These are phyloP conservation scores for rapeseed (Brassica napus) DNA, from an alignment of 345 rosid species.

Conservation along the genomic window DNA sequence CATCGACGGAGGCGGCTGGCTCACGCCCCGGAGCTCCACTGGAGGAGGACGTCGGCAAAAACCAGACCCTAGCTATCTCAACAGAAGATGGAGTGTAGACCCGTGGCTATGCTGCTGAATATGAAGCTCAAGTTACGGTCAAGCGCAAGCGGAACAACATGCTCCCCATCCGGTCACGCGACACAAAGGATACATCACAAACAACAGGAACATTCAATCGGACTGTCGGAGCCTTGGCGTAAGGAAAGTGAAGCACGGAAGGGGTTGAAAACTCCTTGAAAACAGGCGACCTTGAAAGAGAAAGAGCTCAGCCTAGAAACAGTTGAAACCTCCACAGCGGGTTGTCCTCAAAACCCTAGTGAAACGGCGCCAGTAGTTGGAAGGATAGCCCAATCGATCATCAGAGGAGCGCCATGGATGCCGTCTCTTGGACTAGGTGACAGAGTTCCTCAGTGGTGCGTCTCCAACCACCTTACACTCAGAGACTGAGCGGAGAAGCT, in stretches of 20 bases:
- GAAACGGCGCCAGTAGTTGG: background rate
- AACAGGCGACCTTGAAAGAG: background rate
- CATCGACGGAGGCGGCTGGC: too few species aligned
- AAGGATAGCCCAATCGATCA: background rate
- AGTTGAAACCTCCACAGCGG: background rate
- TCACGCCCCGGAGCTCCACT: too few species aligned
- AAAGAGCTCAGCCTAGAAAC: background rate
- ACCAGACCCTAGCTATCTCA: too few species aligned
- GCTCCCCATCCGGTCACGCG: too few species aligned
- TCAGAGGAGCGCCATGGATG: background rate
- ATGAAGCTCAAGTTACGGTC: too few species aligned
- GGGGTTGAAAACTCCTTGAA: background rate
- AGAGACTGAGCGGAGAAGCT: background rate
- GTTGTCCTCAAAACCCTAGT: background rate
- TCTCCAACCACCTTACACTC: background rate
- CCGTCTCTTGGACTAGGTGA: background rate
- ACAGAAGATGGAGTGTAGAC: too few species aligned
- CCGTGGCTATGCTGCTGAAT: too few species aligned
- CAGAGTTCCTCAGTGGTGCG: background rate
- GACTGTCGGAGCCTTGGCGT: background rate
- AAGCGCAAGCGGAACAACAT: too few species aligned
- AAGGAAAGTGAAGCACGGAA: background rate
- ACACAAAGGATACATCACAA: background rate
- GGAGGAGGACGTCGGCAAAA: too few species aligned
- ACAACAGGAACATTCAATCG: background rate